These are phyloP conservation scores for Ichthyophthirius multifiliis DNA, from an alignment of 169 alveolate species.

Conservation along the genomic window DNA sequence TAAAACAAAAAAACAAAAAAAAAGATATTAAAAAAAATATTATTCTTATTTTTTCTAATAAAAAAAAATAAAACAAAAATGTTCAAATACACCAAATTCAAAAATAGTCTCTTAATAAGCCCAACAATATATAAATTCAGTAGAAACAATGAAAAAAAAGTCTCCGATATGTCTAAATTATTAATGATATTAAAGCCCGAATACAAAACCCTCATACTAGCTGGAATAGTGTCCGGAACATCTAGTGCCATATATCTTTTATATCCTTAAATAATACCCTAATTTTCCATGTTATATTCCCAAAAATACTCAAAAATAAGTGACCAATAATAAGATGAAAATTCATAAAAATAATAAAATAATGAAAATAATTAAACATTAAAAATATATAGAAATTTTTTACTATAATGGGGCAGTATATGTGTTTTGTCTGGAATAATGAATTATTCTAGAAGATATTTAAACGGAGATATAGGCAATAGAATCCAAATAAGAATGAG, in stretches of 20 bases:
- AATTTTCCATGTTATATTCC: not conserved
- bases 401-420: slow-evolving; percentile 18
- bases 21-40: too few relatives aligned
- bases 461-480: slow-evolving; percentile 27
- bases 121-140: too few relatives aligned
- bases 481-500: slow-evolving; percentile 27
- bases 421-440: slow-evolving; percentile 7
- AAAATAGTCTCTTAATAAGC: too few relatives aligned
- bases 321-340: not conserved
- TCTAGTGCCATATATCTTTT: not conserved
- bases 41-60: too few relatives aligned
- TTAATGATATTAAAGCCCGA: too few relatives aligned
- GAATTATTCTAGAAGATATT: slow-evolving; percentile 15
- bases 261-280: not conserved
- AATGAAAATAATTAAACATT: slow-evolving; percentile 1
- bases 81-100: too few relatives aligned
- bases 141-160: too few relatives aligned
- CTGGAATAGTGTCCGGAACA: not conserved
- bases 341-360: slow-evolving; percentile 9
- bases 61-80: too few relatives aligned
- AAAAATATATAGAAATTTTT: not conserved
- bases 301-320: not conserved
- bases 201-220: not conserved
- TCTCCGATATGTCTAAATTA: too few relatives aligned
- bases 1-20: too few relatives aligned